phyloP scores from a whole-genome alignment of 805 yeast genomes.

The Saturnispora serradocipensis region DNA sequence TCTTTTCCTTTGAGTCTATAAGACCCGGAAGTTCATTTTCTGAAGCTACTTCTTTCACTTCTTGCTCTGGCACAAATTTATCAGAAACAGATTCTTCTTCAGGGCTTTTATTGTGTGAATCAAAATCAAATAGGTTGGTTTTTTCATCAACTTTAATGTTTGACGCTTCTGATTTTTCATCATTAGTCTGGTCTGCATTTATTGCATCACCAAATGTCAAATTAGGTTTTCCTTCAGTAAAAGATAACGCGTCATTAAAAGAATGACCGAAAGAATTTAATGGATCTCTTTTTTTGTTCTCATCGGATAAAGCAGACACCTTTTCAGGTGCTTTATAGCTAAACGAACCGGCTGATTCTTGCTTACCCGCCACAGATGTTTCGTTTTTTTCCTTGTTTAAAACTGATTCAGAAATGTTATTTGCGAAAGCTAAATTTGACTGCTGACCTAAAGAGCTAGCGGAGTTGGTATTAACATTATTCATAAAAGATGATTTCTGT shows the following conservation, averaged over 20 bases:
- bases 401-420: too few species aligned
- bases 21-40: not conserved
- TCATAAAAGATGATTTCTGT: not conserved
- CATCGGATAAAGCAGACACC: not conserved
- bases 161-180: not conserved
- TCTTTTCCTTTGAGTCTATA: not conserved
- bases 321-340: not conserved
- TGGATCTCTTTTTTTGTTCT: not conserved
- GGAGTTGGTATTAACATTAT: not conserved
- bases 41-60: not conserved
- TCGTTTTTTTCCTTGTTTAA: too few species aligned
- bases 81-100: too few species aligned
- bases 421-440: too few species aligned
- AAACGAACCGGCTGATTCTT: not conserved
- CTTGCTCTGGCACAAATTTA: not conserved
- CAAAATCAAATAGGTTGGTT: too few species aligned
- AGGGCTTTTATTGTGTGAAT: too few species aligned
- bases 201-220: not conserved
- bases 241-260: not conserved
- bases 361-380: not conserved
- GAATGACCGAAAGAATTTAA: not conserved
- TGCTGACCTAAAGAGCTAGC: not conserved
- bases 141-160: not conserved
- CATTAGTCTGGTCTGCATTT: not conserved
- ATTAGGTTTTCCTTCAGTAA: not conserved